phyloP scores from a whole-genome alignment of 768 basidiomycete species.

The Boletus reticuloceps region DNA sequence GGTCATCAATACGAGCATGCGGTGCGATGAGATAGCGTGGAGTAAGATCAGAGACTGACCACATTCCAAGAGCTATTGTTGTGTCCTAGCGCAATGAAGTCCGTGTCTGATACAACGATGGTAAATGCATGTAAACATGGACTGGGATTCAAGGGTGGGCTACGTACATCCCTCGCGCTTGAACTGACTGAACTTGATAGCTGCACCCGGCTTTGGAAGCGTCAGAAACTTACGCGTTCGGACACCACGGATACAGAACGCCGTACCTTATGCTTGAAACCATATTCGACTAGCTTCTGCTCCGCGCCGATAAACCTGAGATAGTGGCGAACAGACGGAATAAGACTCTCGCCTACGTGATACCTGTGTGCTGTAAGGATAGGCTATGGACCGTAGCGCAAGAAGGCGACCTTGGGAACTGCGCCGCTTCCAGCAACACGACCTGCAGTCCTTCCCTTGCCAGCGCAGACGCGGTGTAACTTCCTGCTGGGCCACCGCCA shows the following conservation, averaged over 20 bases:
- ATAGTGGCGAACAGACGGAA: conserved; percentile 51
- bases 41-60: conserved; percentile 32
- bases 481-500: conserved; percentile 61
- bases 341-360: conserved; percentile 47
- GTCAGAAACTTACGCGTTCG: not conserved
- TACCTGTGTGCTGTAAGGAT: conserved; percentile 31
- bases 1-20: not conserved
- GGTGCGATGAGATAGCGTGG: not conserved
- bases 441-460: conserved; percentile 60
- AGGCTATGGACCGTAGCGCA: too few species aligned
- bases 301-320: conserved; percentile 52
- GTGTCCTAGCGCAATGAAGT: conserved; percentile 52
- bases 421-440: conserved; percentile 50
- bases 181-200: conserved; percentile 54
- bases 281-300: conserved; percentile 38
- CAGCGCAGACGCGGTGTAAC: conserved; percentile 52
- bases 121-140: not conserved
- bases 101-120: conserved; percentile 42
- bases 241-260: not conserved
- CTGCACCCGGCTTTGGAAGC: conserved; percentile 50
- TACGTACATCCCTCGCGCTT: conserved; percentile 58
- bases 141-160: not conserved
- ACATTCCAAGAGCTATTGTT: conserved; percentile 61
- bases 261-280: conserved; percentile 48
- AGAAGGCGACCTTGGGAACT: conserved; percentile 49